Conservation (phyloP, 2,329 filamentous ascomycete genomes). For the Zasmidium citrigriseum region DNA sequence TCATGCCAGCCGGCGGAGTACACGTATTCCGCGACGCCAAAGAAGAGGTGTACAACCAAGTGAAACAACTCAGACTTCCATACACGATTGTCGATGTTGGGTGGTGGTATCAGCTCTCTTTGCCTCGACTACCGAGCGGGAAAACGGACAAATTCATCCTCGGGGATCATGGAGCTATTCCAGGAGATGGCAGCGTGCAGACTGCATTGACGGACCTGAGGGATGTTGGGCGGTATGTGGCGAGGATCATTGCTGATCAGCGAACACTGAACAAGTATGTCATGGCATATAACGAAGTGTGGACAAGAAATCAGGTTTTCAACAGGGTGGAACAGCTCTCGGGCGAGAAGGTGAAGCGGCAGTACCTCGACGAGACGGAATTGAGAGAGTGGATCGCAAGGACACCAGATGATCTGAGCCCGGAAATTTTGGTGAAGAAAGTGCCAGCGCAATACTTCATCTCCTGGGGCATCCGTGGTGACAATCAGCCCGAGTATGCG, state of each 20-base stretch:
- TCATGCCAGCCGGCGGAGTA: conserved; percentile 49
- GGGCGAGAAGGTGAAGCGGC: conserved; percentile 46
- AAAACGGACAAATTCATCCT: conserved; percentile 47
- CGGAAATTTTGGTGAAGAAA: conserved; percentile 3
- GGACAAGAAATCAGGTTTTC: conserved; percentile 50
- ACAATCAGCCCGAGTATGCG: conserved; percentile 57
- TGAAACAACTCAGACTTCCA: conserved; percentile 51
- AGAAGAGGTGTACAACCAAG: conserved; percentile 52
- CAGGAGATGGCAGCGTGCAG: conserved; percentile 48
- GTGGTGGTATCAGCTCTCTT: conserved; percentile 58
- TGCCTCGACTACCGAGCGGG: conserved; percentile 48
- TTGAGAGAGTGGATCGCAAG: conserved; percentile 35
- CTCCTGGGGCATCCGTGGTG: conserved; percentile 52
- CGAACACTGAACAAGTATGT: conserved; percentile 57
- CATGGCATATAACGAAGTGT: conserved; percentile 50
- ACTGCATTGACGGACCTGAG: conserved; percentile 50
- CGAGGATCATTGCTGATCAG: conserved; percentile 53
- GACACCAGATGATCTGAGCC: conserved; percentile 26
- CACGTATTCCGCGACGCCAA: conserved; percentile 45
- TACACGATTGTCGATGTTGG: conserved; percentile 61
- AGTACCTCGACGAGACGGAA: conserved; percentile 38
- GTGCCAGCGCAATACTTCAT: conserved; percentile 47
- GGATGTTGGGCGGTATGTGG: conserved; percentile 57
- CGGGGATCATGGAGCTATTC: conserved; percentile 39
- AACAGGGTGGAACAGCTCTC: conserved; percentile 49